Conservation (phyloP, 2,329 filamentous ascomycete genomes). For the Alternaria sp. region DNA sequence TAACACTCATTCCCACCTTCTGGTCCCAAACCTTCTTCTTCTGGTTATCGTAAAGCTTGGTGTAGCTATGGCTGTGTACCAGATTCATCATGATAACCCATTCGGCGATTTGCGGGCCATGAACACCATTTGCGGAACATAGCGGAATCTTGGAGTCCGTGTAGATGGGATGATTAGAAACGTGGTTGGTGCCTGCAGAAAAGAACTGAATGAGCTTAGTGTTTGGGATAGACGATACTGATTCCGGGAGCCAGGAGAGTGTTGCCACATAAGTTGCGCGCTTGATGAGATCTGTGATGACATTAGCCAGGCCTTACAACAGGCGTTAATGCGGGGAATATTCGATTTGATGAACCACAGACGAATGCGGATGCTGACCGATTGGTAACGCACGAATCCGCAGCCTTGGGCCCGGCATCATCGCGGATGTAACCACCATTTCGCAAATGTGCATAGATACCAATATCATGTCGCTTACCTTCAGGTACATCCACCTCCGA, state of each 20-base stretch:
- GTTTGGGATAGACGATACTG: constrained; percentile 47
- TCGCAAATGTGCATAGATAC: background rate
- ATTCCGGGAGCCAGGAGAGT: constrained; percentile 55
- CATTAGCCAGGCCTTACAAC: background rate
- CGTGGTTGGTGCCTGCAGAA: constrained; percentile 65
- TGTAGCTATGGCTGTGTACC: constrained; percentile 64
- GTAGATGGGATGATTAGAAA: constrained; percentile 62
- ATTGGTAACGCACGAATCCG: background rate
- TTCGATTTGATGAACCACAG: background rate
- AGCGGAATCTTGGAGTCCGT: constrained; percentile 62
- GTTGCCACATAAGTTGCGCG: constrained; percentile 59
- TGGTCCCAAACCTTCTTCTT: constrained; percentile 63
- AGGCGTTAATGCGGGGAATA: background rate
- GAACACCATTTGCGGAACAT: constrained; percentile 64
- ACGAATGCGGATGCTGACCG: background rate
- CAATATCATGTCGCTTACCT: constrained; percentile 36
- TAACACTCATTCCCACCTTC: constrained; percentile 47
- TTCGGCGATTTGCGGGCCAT: constrained; percentile 71
- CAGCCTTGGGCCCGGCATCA: background rate
- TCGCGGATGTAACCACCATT: background rate
- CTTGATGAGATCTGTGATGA: constrained; percentile 49
- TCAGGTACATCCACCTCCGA: constrained; percentile 51
- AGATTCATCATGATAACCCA: constrained; percentile 71
- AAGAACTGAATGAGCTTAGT: constrained; percentile 64
- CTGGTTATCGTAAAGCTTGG: constrained; percentile 64